Percentiles rank a stretch among this genome's conserved stretches.
Conservation (phyloP, 2,329 filamentous ascomycete genomes). For the Lasiodiplodia sp. region DNA sequence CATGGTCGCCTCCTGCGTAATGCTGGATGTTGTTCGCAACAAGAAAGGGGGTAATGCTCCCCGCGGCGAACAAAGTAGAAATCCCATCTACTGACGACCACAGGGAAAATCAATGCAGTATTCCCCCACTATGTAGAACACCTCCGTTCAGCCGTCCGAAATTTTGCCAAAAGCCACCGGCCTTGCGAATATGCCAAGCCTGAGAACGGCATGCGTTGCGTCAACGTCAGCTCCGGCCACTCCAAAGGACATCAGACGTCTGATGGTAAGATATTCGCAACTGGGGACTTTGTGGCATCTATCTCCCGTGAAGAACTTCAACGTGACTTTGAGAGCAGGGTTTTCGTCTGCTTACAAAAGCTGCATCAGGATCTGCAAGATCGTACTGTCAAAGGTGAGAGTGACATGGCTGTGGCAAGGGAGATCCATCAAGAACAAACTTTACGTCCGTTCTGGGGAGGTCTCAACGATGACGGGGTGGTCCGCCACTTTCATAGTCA, state of each 20-base stretch:
- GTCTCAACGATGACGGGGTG: conserved; percentile 43
- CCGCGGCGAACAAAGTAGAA: too few species aligned
- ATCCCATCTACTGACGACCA: neutral
- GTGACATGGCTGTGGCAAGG: conserved; percentile 34
- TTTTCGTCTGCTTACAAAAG: conserved; percentile 35
- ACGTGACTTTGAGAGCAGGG: conserved; percentile 39
- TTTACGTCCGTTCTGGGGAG: conserved; percentile 32
- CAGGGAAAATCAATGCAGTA: conserved; percentile 45
- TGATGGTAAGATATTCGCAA: conserved; percentile 52
- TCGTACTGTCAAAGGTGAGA: conserved; percentile 15
- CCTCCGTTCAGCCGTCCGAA: conserved; percentile 52
- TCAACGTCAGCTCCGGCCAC: conserved; percentile 49
- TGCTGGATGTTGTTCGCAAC: conserved; percentile 55
- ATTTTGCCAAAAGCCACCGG: conserved; percentile 56
- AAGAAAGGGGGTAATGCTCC: conserved; percentile 29
- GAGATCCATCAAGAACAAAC: conserved; percentile 37
- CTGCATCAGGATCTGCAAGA: conserved; percentile 31
- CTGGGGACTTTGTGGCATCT: conserved; percentile 50
- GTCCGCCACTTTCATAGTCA: conserved; percentile 48
- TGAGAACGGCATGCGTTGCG: conserved; percentile 38
- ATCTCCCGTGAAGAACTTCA: conserved; percentile 42
- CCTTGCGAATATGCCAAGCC: conserved; percentile 52
- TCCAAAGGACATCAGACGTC: conserved; percentile 55
- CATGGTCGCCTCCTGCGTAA: conserved; percentile 60
- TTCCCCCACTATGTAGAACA: conserved; percentile 53